Percentiles rank a stretch among this genome's conserved stretches.
These are phyloP conservation scores for Tetrastigma voinierianum DNA, from an alignment of 164 flowering plant species.

Conservation along the genomic window DNA sequence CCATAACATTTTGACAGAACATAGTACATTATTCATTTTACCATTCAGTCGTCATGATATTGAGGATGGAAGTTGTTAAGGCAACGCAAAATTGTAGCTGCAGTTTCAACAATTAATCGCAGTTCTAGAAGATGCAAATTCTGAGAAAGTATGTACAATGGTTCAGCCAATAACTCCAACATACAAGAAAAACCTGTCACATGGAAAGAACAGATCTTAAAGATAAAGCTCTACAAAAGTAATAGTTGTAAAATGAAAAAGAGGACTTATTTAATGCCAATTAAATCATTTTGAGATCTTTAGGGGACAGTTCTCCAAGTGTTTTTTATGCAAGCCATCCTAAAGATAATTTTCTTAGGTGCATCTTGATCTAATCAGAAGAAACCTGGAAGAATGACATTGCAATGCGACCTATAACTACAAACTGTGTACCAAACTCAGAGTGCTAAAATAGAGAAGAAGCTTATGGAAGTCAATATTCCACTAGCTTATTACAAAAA, in stretches of 20 bases:
- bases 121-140: slow-evolving; percentile 71
- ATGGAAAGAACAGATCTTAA: not conserved
- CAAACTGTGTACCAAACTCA: too few species aligned
- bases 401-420: too few species aligned
- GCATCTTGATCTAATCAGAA: too few species aligned
- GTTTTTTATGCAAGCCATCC: not conserved
- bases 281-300: not conserved
- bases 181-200: slow-evolving; percentile 84
- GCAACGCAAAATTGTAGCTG: slow-evolving; percentile 80
- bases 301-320: not conserved
- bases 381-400: too few species aligned
- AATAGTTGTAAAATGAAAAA: not conserved
- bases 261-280: not conserved
- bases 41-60: slow-evolving; percentile 54
- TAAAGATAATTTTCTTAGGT: too few species aligned
- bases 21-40: slow-evolving; percentile 17
- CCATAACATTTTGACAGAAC: too few species aligned
- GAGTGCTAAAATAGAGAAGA: too few species aligned
- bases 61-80: slow-evolving; percentile 60
- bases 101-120: slow-evolving; percentile 74
- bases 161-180: slow-evolving; percentile 89
- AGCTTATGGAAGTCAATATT: too few species aligned
- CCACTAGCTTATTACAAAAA: too few species aligned
- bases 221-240: not conserved
- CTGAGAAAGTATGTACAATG: slow-evolving; percentile 89